phyloP scores from a whole-genome alignment of 208 protist genomes.

The Wallacemonas sp. region DNA sequence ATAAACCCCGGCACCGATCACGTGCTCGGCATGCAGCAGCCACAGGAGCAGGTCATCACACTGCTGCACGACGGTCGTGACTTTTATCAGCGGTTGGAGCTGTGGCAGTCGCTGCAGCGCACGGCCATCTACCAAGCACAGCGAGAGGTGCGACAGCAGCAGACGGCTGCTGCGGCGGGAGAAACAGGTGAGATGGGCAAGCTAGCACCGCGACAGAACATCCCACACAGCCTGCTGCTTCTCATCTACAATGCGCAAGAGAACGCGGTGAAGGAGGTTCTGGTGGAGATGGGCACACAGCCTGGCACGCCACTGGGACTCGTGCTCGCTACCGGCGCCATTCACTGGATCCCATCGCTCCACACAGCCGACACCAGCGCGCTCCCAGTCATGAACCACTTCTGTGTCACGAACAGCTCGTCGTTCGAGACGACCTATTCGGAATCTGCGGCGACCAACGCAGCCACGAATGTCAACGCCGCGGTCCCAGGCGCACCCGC shows the following conservation, averaged over 20 bases:
- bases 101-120: constrained; percentile 56
- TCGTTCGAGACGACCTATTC: neutral
- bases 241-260: constrained; percentile 72
- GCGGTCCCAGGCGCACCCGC: too few relatives aligned
- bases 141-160: constrained; percentile 12
- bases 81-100: constrained; percentile 58
- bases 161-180: neutral
- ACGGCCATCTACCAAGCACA: constrained; percentile 24
- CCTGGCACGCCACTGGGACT: constrained; percentile 60
- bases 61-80: constrained; percentile 63
- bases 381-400: constrained; percentile 29
- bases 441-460: too few relatives aligned
- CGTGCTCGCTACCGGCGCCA: constrained; percentile 60
- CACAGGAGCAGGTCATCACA: constrained; percentile 55
- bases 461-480: too few relatives aligned
- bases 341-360: constrained; percentile 57
- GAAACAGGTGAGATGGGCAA: neutral
- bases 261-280: constrained; percentile 72
- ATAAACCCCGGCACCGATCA: constrained; percentile 63
- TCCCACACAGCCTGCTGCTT: constrained; percentile 56
- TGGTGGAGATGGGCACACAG: constrained; percentile 53
- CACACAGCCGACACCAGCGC: constrained; percentile 3
- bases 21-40: constrained; percentile 84
- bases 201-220: neutral
- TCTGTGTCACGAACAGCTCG: neutral